Percentiles rank a stretch among this genome's conserved stretches.
These are phyloP conservation scores for Trametes hirsuta DNA, from an alignment of 1,284 basidiomycete genomes.

Conservation along the genomic window DNA sequence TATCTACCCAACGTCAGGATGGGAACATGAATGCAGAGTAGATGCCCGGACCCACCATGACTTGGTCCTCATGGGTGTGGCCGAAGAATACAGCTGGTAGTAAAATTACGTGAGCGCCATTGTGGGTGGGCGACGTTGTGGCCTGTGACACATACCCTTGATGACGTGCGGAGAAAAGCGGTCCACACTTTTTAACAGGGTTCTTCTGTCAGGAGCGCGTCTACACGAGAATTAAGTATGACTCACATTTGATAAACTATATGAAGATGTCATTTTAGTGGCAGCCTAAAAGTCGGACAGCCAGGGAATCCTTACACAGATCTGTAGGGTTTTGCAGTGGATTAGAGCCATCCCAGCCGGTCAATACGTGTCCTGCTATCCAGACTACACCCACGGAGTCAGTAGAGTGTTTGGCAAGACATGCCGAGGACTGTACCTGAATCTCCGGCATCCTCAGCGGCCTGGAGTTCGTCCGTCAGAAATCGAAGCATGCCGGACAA, in stretches of 20 bases:
- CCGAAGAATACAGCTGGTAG: constrained; percentile 73
- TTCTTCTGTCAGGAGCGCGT: constrained; percentile 23
- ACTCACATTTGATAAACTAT: constrained; percentile 75
- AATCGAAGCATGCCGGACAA: constrained; percentile 77
- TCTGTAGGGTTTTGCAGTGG: constrained; percentile 63
- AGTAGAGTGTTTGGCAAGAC: neutral
- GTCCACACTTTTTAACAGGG: constrained; percentile 59
- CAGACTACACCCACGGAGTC: constrained; percentile 52
- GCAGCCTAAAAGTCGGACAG: too few relatives aligned
- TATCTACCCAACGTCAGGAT: constrained; percentile 45
- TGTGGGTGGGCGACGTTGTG: neutral
- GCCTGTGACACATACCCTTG: constrained; percentile 52
- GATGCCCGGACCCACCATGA: constrained; percentile 51
- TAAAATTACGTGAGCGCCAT: neutral
- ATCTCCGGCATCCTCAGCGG: constrained; percentile 71
- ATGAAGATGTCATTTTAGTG: neutral
- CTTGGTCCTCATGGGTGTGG: constrained; percentile 82
- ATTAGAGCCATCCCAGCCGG: constrained; percentile 78
- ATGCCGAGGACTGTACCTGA: constrained; percentile 45
- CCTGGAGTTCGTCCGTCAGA: constrained; percentile 81
- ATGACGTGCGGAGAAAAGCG: constrained; percentile 80
- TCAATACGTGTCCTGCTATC: constrained; percentile 80
- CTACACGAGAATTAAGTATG: neutral
- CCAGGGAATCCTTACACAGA: constrained; percentile 52
- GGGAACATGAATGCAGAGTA: neutral